phyloP scores from a whole-genome alignment of 495 filamentous ascomycete species.

The Trichocladium uniseriatum region DNA sequence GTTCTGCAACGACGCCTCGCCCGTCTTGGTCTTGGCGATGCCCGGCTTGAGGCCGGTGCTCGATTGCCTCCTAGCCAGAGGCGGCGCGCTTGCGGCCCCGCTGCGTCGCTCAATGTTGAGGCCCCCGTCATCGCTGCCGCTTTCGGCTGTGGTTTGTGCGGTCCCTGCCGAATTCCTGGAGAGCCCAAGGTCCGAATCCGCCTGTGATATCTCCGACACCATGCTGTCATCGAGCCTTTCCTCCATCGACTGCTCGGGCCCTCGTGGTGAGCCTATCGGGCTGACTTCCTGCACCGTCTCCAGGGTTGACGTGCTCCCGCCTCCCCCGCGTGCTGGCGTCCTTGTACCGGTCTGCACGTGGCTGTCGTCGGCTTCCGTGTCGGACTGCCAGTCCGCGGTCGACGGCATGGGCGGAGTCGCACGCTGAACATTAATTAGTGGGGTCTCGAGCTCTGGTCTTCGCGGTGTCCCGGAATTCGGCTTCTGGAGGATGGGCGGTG shows the following conservation, averaged over 20 bases:
- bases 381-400: slow-evolving; percentile 29
- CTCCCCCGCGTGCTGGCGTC: slow-evolving; percentile 56
- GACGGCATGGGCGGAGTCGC: slow-evolving; percentile 37
- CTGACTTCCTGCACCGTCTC: slow-evolving; percentile 93
- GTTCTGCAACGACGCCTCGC: slow-evolving; percentile 70
- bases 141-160: slow-evolving; percentile 42
- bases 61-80: slow-evolving; percentile 36
- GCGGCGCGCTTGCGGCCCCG: slow-evolving; percentile 26
- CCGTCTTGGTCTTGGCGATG: slow-evolving; percentile 45
- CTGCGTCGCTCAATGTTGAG: slow-evolving; percentile 28
- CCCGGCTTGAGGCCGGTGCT: slow-evolving; percentile 36
- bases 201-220: slow-evolving; percentile 32
- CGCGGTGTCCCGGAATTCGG: slow-evolving; percentile 36
- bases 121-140: slow-evolving; percentile 53
- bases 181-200: slow-evolving; percentile 26
- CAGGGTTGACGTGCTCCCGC: slow-evolving; percentile 58
- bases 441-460: slow-evolving; percentile 38
- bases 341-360: slow-evolving; percentile 46
- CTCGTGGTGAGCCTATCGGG: slow-evolving; percentile 62
- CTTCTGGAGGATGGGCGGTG: slow-evolving; percentile 47
- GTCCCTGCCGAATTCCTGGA: slow-evolving; percentile 26
- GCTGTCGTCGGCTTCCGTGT: slow-evolving; percentile 47
- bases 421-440: slow-evolving; percentile 48
- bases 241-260: slow-evolving; percentile 36
- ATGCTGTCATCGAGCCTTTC: slow-evolving; percentile 44